These are phyloP conservation scores for Piedraia hortae DNA, from an alignment of 2,329 filamentous ascomycete species.

Conservation along the genomic window DNA sequence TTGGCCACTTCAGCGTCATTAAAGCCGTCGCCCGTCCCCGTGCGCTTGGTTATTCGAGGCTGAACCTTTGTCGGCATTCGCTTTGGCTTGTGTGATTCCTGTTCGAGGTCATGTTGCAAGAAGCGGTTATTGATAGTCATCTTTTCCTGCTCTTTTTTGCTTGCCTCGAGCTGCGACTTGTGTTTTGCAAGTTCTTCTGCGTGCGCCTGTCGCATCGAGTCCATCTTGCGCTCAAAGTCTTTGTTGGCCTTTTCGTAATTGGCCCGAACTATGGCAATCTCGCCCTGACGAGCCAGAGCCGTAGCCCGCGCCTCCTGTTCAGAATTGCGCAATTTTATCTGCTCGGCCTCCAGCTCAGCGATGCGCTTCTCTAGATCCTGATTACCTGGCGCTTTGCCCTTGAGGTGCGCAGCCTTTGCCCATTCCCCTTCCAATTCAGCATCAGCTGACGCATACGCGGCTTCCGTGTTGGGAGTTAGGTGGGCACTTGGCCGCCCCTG, in stretches of 20 bases:
- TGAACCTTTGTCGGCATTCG: constrained; percentile 11
- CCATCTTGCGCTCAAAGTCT: constrained; percentile 34
- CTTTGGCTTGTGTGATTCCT: constrained; percentile 28
- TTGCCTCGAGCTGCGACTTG: constrained; percentile 34
- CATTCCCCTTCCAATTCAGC: constrained; percentile 8
- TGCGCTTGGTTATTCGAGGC: constrained; percentile 5
- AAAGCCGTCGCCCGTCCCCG: constrained; percentile 37
- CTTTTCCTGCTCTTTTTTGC: constrained; percentile 35
- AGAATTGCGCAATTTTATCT: constrained; percentile 13
- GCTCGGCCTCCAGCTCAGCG: constrained; percentile 20
- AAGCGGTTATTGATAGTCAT: constrained; percentile 46
- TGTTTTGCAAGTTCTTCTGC: constrained; percentile 36
- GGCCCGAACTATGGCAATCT: constrained; percentile 46
- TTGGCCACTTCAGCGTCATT: constrained; percentile 32
- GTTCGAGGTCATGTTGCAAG: constrained; percentile 39
- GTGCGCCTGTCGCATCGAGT: constrained; percentile 32
- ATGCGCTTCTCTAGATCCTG: constrained; percentile 16
- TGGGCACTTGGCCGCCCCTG: constrained; percentile 1
- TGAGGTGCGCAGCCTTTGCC: constrained; percentile 4
- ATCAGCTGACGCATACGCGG: constrained; percentile 11
- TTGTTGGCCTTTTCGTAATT: constrained; percentile 35
- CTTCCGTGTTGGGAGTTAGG: constrained; percentile 8
- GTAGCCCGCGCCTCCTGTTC: constrained; percentile 18
- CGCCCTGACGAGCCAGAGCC: constrained; percentile 38
- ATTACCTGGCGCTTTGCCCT: constrained; percentile 1